Conservation (phyloP, 2,329 filamentous ascomycete genomes). For the Metarhizium humberi region DNA sequence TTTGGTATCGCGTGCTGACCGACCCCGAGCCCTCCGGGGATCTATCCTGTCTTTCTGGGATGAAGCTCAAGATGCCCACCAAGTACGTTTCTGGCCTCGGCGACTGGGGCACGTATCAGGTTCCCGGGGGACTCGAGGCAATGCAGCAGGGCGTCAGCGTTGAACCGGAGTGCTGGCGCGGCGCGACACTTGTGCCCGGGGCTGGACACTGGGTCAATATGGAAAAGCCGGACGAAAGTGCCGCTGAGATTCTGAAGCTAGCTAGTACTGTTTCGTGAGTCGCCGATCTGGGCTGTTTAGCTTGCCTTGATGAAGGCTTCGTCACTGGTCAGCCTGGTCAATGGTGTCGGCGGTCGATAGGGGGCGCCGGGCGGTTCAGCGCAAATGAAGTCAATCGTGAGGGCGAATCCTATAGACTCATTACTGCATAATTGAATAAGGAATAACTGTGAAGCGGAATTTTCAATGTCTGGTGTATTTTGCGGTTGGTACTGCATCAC, state of each 20-base stretch:
- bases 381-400: too few species aligned
- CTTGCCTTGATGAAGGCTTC: too few species aligned
- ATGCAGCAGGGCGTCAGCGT: conserved; percentile 16
- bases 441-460: too few species aligned
- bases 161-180: conserved; percentile 42
- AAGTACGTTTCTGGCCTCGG: conserved; percentile 51
- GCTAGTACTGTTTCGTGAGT: background rate
- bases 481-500: too few species aligned
- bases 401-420: too few species aligned
- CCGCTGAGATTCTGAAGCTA: conserved; percentile 1
- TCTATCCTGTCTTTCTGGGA: conserved; percentile 27
- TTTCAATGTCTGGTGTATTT: too few species aligned
- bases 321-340: too few species aligned
- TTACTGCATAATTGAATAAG: too few species aligned
- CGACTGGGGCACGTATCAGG: conserved; percentile 62
- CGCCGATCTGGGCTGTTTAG: too few species aligned
- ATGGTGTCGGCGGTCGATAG: too few species aligned
- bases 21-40: background rate
- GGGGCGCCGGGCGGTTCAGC: too few species aligned
- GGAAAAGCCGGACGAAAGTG: conserved; percentile 41
- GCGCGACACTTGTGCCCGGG: conserved; percentile 42
- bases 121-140: conserved; percentile 50
- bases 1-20: too few species aligned
- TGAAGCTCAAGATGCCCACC: conserved; percentile 39
- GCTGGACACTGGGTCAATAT: conserved; percentile 66